Conservation (phyloP, 306 rosid genomes). For the Vigna unguiculata region DNA sequence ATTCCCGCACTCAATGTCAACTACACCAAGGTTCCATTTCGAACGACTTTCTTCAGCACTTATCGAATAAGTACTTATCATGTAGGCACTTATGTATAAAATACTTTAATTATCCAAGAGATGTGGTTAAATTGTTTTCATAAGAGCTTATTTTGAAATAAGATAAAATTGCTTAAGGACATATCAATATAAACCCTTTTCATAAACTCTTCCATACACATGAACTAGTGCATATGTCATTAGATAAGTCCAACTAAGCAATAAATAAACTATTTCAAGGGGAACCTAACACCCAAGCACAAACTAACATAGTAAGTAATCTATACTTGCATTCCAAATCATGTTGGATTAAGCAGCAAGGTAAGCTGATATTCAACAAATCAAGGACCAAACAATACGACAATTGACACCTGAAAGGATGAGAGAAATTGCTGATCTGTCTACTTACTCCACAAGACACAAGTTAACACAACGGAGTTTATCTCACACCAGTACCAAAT, state of each 20-base stretch:
- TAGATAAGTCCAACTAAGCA: background rate
- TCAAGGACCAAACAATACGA: background rate
- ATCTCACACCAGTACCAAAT: background rate
- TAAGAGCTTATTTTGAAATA: background rate
- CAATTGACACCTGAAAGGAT: constrained; percentile 1
- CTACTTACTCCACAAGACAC: background rate
- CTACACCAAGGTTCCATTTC: background rate
- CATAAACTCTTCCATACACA: background rate
- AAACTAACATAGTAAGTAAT: background rate
- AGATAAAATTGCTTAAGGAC: no score
- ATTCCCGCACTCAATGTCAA: no score
- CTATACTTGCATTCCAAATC: constrained; percentile 1
- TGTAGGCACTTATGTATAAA: background rate
- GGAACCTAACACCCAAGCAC: background rate
- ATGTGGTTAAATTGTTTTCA: background rate
- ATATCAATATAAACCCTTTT: background rate
- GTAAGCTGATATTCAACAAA: background rate
- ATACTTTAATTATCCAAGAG: background rate
- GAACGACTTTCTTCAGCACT: background rate
- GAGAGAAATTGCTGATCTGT: constrained; percentile 13
- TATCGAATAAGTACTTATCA: background rate
- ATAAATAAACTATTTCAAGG: background rate
- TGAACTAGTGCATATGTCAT: no score
- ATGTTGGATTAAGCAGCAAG: constrained; percentile 10
- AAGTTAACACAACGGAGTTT: background rate